Conservation (phyloP, 257 asterid genomes). For the Coffea eugenioides region DNA sequence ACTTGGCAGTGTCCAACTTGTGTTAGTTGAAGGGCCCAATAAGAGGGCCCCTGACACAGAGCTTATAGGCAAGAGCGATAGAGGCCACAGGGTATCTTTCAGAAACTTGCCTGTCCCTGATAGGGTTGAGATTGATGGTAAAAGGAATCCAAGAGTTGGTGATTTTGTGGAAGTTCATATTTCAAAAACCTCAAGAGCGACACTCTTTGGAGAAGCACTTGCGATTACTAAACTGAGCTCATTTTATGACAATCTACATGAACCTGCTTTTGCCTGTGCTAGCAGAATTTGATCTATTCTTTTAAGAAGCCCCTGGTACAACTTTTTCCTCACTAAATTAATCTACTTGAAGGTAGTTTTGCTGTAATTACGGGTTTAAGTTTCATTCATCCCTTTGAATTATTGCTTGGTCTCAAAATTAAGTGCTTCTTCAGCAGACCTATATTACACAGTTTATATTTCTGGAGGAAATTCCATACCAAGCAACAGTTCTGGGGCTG, state of each 20-base stretch:
- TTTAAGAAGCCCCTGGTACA: slow-evolving; percentile 9
- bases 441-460: too few relatives aligned
- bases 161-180: slow-evolving; percentile 80
- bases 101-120: slow-evolving; percentile 52
- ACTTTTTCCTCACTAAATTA: background rate
- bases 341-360: background rate
- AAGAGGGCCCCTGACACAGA: slow-evolving; percentile 88
- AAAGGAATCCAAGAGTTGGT: slow-evolving; percentile 63
- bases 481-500: background rate
- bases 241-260: slow-evolving; percentile 41
- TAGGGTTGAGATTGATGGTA: slow-evolving; percentile 44
- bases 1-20: slow-evolving; percentile 78
- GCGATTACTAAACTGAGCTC: slow-evolving; percentile 69
- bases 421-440: background rate
- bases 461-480: background rate
- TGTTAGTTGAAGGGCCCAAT: slow-evolving; percentile 92
- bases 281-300: slow-evolving; percentile 28
- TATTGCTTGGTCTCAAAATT: background rate
- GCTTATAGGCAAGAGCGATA: slow-evolving; percentile 88
- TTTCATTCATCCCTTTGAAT: background rate
- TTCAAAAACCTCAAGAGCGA: slow-evolving; percentile 66
- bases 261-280: slow-evolving; percentile 47
- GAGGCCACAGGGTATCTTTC: slow-evolving; percentile 89
- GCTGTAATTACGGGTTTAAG: background rate
- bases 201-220: slow-evolving; percentile 80